Base-by-base conservation (phyloP, 306 rosid species). In the Prunus kanzakura region DNA sequence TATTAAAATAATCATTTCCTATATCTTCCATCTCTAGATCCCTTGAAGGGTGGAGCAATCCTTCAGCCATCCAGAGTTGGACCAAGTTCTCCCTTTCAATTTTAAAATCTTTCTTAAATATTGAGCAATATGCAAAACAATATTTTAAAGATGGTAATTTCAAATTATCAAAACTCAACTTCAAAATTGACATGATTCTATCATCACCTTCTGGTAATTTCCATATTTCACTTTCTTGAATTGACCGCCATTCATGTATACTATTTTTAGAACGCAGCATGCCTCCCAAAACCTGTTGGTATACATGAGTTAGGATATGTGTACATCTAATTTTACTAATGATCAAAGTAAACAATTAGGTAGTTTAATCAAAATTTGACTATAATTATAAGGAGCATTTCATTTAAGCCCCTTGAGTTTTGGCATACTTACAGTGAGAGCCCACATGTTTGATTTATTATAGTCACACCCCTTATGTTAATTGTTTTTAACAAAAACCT, bases 61-160 rank as follows among this genome's bases (percentile, higher is more conserved):
- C 41, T 35, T 35, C 41, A 6, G 41, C 41, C 41, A 35, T 35
- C 41, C 41, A 35, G 8, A 35, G 41, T 35, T 35, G 41, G 1
- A 35, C 41, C 8, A 35, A 35, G 0, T 35, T 35, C 41, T 35
- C 41, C 41, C 8, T 35, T 35, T 35, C 41, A 35, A 79, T 64
- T 56, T 45, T 8, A 2, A 4, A 23, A 51, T 65, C 78, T 35
- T 65, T 13, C 23, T 1, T 64, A 1, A 64, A 32, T 46, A 32
- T 7, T 8, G 82, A 55, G 67, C 82, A 72, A 27, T 72, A 72
- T 38, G 74, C 73, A 65, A 79, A 79, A 30, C 82, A 79, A 64
- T 72, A 68, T 25, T 72, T 79, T 12, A 79, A 41, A 2, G 43
- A 9, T 0, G 82, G 8, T 9, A 58, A 41, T 3, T 64, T 56